phyloP scores from a whole-genome alignment of 2,329 filamentous ascomycete genomes.

The Tolypocladium guangdongense region DNA sequence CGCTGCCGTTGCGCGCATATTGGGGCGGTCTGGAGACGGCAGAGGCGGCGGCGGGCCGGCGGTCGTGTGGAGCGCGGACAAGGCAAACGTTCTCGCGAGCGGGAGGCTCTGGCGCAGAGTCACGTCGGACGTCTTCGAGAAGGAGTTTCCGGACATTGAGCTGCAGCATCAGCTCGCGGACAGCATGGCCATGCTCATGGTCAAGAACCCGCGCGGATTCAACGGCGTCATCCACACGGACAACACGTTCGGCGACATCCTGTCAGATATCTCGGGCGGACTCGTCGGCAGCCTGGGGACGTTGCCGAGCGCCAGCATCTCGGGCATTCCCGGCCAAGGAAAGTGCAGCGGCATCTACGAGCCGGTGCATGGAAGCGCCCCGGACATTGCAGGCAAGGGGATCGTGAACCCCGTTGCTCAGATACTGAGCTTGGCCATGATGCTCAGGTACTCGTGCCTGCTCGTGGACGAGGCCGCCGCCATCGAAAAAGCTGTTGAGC shows the following conservation, averaged over 20 bases:
- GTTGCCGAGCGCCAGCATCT: slow-evolving; percentile 33
- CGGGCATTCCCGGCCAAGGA: slow-evolving; percentile 27
- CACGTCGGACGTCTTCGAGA: slow-evolving; percentile 26
- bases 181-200: slow-evolving; percentile 36
- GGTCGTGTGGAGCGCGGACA: slow-evolving; percentile 36
- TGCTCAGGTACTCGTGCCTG: slow-evolving; percentile 62
- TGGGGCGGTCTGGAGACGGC: slow-evolving; percentile 13
- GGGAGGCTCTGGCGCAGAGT: slow-evolving; percentile 36
- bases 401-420: slow-evolving; percentile 64
- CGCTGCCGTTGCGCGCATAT: slow-evolving; percentile 29
- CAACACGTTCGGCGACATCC: slow-evolving; percentile 37
- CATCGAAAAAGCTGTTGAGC: slow-evolving; percentile 53
- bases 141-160: slow-evolving; percentile 30
- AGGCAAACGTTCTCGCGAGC: slow-evolving; percentile 41
- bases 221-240: slow-evolving; percentile 37
- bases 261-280: slow-evolving; percentile 34
- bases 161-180: slow-evolving; percentile 35
- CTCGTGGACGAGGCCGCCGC: slow-evolving; percentile 49
- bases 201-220: slow-evolving; percentile 32
- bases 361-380: slow-evolving; percentile 63
- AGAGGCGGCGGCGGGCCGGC: slow-evolving; percentile 19
- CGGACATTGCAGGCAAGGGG: slow-evolving; percentile 62
- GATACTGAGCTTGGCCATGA: slow-evolving; percentile 61
- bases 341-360: slow-evolving; percentile 62
- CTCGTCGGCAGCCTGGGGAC: slow-evolving; percentile 33